Conservation (phyloP, 345 rosid genomes). For the Passiflora organensis region DNA sequence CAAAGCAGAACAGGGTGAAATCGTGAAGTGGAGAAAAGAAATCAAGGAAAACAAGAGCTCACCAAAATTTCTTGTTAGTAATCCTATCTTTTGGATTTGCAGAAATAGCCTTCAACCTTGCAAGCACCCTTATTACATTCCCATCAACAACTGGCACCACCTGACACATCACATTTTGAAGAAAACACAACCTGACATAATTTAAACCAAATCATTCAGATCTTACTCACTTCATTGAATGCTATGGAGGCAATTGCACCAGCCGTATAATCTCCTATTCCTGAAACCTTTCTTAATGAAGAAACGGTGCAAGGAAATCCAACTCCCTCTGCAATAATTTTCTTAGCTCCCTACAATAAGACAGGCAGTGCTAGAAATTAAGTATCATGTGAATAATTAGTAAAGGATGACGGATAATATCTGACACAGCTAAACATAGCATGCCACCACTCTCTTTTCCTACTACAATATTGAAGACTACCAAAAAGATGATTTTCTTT, state of each 20-base stretch:
- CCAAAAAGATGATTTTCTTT: no score
- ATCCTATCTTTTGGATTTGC: conserved; percentile 71
- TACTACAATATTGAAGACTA: no score
- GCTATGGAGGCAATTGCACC: conserved; percentile 78
- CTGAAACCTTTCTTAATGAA: conserved; percentile 50
- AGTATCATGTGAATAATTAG: no score
- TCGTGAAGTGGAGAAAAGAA: conserved; percentile 3
- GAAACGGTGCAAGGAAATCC: conserved; percentile 51
- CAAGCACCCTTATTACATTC: conserved; percentile 62
- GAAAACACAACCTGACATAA: background rate
- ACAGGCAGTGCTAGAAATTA: no score
- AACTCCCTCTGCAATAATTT: conserved; percentile 39
- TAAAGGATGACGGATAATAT: no score
- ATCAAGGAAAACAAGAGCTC: conserved; percentile 18
- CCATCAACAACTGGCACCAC: conserved; percentile 72
- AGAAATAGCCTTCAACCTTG: conserved; percentile 71
- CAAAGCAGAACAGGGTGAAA: background rate
- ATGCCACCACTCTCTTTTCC: no score
- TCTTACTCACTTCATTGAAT: conserved; percentile 53
- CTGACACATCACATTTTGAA: conserved; percentile 29
- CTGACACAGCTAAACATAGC: no score
- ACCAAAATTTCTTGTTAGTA: conserved; percentile 67
- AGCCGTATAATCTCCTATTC: conserved; percentile 71
- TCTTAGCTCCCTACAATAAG: conserved; percentile 55
- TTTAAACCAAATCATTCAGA: conserved; percentile 15